These are phyloP conservation scores for Rhynchospora pubera DNA, from an alignment of 176 grass and related monocot genomes.

Conservation along the genomic window DNA sequence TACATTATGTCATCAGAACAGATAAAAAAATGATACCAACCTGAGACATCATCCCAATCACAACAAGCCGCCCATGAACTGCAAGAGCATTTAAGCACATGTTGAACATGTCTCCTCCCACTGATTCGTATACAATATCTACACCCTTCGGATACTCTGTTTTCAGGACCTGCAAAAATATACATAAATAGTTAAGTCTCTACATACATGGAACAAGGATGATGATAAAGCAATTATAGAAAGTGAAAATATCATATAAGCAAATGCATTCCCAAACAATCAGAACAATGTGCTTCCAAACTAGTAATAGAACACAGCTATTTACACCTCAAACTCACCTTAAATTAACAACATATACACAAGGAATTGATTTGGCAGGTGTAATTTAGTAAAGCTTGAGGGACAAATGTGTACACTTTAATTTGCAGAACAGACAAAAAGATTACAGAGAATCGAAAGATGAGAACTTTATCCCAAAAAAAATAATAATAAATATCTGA, in stretches of 20 bases:
- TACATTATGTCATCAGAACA: background rate
- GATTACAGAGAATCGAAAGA: background rate
- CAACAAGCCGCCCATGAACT: conserved; percentile 71
- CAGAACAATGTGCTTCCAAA: conserved; percentile 1
- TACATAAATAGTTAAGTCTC: background rate
- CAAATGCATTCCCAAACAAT: background rate
- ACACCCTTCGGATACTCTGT: conserved; percentile 73
- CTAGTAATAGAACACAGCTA: background rate
- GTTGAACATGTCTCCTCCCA: conserved; percentile 95
- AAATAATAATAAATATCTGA: background rate
- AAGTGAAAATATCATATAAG: conserved; percentile 4
- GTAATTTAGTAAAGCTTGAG: background rate
- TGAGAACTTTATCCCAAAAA: background rate
- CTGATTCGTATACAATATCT: conserved; percentile 97
- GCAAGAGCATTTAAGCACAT: conserved; percentile 82
- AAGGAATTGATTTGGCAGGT: background rate
- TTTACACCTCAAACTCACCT: background rate
- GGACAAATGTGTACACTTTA: background rate
- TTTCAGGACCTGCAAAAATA: conserved; percentile 62
- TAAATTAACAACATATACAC: background rate
- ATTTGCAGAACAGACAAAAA: background rate
- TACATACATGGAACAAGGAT: conserved; percentile 3
- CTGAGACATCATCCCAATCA: conserved; percentile 99
- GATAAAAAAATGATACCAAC: conserved; percentile 25
- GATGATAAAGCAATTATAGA: conserved; percentile 23